Base-by-base conservation (phyloP, 2,329 filamentous ascomycete genomes). In the Fusarium sp. region DNA sequence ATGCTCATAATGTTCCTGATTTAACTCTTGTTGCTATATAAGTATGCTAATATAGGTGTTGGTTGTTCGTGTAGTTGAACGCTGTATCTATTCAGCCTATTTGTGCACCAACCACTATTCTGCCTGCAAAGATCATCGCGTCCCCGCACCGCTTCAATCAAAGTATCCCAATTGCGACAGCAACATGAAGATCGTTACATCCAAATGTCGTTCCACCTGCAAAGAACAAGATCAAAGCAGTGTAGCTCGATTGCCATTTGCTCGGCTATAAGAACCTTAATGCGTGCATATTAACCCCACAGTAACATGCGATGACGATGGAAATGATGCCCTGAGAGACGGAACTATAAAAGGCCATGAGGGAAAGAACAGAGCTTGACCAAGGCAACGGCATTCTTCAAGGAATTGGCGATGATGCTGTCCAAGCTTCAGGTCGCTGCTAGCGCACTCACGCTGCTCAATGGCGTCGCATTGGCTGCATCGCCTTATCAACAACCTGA, bases 151-250 rank as follows among this genome's bases (percentile, higher is more conserved):
- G 8, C 11, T 14, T 37, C 34, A 37, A 19, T 39, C 2, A 6
- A 14, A 8, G 12, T 2, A 19, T 19, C 31, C 18, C 23, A 41
- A 51, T 51, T 2, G 12, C 48, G 30, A 50, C 12, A 50, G 6
- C 23, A 26, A n/a, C 11, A 55, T 48, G 48, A 44, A 30, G 58
- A 62, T 62, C 58, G 16, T 30, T 11, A 16, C 42, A 46, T 55
- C 2, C 13, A 9, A 12, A 13, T 7, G 16, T 39, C 16, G 34
- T 34, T 18, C n/a, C 6, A 14, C 21, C n/a, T 11, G 6, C 28
- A n/a, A 6, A 18, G 23, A 28, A 13, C 9, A 45, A 10, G 30
- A 23, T 54, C 23, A 4, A 13, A 42, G 2, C 3, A 23, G 7
- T 1, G 6, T 34, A 4, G 5, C 31, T 25, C 9, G 7, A 13